Evolutionary conservation across 2,329 filamentous ascomycete species (phyloP).

Genomic region (Fusarium veterinarium): DNA sequence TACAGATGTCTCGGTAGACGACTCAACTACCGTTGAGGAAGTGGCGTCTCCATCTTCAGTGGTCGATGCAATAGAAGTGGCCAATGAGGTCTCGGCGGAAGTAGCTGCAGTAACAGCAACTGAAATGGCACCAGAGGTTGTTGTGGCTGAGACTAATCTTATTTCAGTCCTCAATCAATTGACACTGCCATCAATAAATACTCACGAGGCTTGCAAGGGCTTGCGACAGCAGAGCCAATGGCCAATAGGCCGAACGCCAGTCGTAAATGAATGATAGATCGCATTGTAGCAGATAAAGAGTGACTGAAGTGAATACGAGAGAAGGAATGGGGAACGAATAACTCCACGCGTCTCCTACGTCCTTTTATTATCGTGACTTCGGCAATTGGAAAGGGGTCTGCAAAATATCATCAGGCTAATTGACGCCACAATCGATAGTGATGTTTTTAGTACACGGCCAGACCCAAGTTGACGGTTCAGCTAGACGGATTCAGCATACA

Average conservation of each 20-base stretch:
- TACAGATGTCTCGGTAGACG: background rate
- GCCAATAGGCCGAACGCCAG: background rate
- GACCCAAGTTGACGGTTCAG: background rate
- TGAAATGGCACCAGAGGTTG: background rate
- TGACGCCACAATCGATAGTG: background rate
- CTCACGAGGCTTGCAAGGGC: background rate
- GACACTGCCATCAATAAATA: background rate
- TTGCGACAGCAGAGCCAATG: background rate
- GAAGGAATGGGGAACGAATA: rapidly evolving
- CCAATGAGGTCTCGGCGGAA: background rate
- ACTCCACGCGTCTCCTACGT: rapidly evolving
- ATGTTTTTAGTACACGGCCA: background rate
- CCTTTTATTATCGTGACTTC: background rate
- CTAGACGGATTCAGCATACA: background rate
- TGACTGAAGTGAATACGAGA: background rate
- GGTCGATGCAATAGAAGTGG: background rate
- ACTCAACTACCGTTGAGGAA: background rate
- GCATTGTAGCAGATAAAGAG: background rate
- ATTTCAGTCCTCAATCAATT: background rate
- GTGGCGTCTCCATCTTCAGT: background rate
- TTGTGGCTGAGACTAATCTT: background rate
- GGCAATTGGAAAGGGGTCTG: background rate
- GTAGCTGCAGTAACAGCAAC: background rate
- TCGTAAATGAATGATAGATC: background rate
- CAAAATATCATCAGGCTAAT: background rate